These are phyloP conservation scores for Xanthoparmelia taractica DNA, from an alignment of 495 filamentous ascomycete genomes.

Conservation along the genomic window DNA sequence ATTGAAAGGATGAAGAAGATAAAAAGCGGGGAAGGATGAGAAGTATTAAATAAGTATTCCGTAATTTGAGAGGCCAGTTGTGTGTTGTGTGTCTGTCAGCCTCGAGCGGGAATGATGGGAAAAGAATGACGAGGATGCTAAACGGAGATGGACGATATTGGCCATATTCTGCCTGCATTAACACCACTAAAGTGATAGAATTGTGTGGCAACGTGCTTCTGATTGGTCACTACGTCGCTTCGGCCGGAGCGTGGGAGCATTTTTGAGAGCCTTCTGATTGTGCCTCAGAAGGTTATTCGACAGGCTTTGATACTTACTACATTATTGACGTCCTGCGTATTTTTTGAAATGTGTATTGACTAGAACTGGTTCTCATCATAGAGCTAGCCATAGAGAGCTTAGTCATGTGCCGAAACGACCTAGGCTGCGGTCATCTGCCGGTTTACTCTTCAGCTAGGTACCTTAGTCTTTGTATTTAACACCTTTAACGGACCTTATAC, in stretches of 20 bases:
- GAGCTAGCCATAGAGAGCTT: not conserved
- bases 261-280: not conserved
- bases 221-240: not conserved
- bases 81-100: not conserved
- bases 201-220: not conserved
- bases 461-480: too few relatives aligned
- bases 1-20: not conserved
- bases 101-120: not conserved
- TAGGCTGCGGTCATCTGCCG: not conserved
- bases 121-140: not conserved
- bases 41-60: not conserved
- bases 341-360: not conserved
- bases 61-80: too few relatives aligned
- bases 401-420: not conserved
- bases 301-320: not conserved
- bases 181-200: not conserved
- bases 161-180: not conserved
- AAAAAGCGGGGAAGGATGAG: not conserved
- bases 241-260: not conserved
- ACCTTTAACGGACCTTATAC: not conserved
- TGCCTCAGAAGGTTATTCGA: not conserved
- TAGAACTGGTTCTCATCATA: not conserved
- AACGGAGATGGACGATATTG: not conserved
- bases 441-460: not conserved
- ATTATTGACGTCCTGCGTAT: not conserved